phyloP scores from a whole-genome alignment of 2,329 filamentous ascomycete genomes.

The Knoxdaviesia proteae region DNA sequence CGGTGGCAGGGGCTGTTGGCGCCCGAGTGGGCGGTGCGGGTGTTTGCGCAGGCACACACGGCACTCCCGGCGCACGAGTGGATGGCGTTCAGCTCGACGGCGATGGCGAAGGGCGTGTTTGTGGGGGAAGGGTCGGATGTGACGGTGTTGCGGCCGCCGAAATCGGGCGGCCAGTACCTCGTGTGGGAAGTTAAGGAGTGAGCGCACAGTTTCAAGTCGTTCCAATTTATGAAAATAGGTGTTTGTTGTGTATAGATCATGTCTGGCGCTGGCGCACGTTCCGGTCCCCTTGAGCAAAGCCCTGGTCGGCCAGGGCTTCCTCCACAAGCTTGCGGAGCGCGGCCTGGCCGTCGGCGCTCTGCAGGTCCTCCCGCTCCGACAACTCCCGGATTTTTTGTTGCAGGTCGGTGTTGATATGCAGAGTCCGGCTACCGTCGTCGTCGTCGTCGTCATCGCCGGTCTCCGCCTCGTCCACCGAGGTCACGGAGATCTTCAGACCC shows the following conservation, averaged over 20 bases:
- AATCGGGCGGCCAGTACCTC: conserved; percentile 29
- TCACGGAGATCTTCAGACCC: conserved; percentile 59
- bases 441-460: conserved; percentile 24
- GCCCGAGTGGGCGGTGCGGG: conserved; percentile 26
- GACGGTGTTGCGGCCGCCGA: conserved; percentile 30
- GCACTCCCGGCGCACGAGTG: conserved; percentile 24
- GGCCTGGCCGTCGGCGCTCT: conserved; percentile 58
- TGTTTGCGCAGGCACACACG: conserved; percentile 23
- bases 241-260: conserved; percentile 17
- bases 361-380: conserved; percentile 64
- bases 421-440: conserved; percentile 34
- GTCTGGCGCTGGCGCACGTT: conserved; percentile 41
- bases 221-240: too few species aligned
- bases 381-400: conserved; percentile 73
- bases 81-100: conserved; percentile 32
- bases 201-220: too few species aligned
- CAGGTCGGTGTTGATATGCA: conserved; percentile 26
- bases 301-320: conserved; percentile 54
- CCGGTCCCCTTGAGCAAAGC: conserved; percentile 34
- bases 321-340: conserved; percentile 60
- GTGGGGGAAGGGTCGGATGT: conserved; percentile 25
- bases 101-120: conserved; percentile 23
- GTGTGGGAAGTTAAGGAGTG: conserved; percentile 37
- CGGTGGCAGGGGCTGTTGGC: conserved; percentile 40
- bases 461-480: conserved; percentile 44